Evolutionary conservation across 164 flowering plant species (phyloP).

Genomic region (Magnolia changhungtana): DNA sequence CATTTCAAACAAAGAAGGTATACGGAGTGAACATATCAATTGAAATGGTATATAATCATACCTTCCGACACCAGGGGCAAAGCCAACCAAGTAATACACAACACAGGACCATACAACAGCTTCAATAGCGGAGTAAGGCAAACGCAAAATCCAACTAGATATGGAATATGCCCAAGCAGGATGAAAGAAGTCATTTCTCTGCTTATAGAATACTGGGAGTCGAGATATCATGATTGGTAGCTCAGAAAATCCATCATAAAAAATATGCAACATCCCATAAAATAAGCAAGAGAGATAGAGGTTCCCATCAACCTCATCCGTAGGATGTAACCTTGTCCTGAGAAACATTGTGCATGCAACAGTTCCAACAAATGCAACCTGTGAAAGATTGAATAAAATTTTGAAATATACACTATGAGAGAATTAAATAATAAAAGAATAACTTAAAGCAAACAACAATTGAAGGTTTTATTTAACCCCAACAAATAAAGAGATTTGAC

Average conservation of each 20-base stretch:
- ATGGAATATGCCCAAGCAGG: conserved; percentile 90
- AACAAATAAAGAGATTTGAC: background rate
- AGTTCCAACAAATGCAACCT: conserved; percentile 88
- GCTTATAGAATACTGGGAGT: conserved; percentile 88
- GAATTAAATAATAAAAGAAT: background rate
- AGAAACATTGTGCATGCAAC: conserved; percentile 71
- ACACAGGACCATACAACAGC: conserved; percentile 75
- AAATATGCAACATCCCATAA: conserved; percentile 76
- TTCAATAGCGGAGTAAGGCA: conserved; percentile 81
- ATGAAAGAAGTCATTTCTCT: conserved; percentile 74
- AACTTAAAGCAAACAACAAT: background rate
- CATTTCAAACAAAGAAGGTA: conserved; percentile 9
- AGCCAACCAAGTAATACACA: conserved; percentile 77
- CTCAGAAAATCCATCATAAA: conserved; percentile 92
- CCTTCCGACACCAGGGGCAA: conserved; percentile 79
- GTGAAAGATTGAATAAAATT: conserved; percentile 12
- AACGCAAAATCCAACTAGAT: conserved; percentile 72
- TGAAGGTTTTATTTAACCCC: background rate
- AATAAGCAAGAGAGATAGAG: conserved; percentile 74
- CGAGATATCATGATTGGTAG: conserved; percentile 72
- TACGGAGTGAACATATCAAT: conserved; percentile 4
- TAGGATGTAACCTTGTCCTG: conserved; percentile 64
- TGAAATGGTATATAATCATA: conserved; percentile 9
- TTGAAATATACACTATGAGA: background rate
- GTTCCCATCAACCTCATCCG: conserved; percentile 57